These are phyloP conservation scores for Bolboschoenoplectus hybrid DNA, from an alignment of 202 grass and related monocot genomes.

Conservation along the genomic window DNA sequence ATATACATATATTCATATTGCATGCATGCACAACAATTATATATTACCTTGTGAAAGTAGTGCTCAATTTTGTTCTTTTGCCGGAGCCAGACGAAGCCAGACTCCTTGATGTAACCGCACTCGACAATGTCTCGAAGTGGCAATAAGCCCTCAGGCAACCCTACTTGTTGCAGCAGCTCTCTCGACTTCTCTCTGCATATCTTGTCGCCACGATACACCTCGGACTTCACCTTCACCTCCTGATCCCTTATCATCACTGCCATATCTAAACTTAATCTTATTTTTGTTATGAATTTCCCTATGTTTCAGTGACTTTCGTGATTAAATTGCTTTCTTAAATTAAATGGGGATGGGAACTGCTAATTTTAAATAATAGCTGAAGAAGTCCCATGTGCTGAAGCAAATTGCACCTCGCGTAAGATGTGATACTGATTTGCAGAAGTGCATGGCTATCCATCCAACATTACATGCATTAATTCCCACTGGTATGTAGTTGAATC, in stretches of 20 bases:
- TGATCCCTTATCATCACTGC: constrained; percentile 44
- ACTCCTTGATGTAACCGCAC: constrained; percentile 77
- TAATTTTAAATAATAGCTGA: neutral
- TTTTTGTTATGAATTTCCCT: neutral
- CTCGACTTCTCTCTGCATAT: constrained; percentile 64
- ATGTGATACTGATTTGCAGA: neutral
- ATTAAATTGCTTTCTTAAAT: neutral
- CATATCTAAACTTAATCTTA: constrained; percentile 29
- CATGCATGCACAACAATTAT: neutral
- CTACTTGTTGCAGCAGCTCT: constrained; percentile 68
- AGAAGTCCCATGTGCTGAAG: neutral
- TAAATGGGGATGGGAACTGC: neutral
- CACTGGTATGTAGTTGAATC: neutral
- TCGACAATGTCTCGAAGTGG: constrained; percentile 70
- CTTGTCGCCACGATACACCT: constrained; percentile 78
- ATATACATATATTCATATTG: neutral
- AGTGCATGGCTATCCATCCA: neutral
- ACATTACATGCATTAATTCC: neutral
- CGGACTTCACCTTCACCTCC: constrained; percentile 65
- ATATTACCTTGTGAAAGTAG: constrained; percentile 50
- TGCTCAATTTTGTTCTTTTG: constrained; percentile 84
- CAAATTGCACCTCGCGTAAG: neutral
- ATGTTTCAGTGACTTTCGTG: neutral
- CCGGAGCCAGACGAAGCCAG: constrained; percentile 85
- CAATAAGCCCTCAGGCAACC: constrained; percentile 70